A percentile compares a stretch with the other conserved stretches of the same genome.
phyloP scores from a whole-genome alignment of 306 rosid species.

The Cicer bijugum region DNA sequence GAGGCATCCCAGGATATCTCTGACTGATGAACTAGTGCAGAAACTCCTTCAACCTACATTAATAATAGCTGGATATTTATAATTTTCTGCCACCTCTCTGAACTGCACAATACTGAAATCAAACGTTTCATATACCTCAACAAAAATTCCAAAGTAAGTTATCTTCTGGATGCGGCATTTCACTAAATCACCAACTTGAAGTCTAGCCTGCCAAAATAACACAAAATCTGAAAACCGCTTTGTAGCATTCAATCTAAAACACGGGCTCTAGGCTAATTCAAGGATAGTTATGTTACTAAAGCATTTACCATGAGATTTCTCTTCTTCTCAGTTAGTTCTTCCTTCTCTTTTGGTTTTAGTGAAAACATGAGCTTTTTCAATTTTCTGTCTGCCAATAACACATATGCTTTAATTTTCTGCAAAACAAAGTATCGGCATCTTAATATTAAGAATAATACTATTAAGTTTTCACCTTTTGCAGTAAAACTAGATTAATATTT shows the following conservation, averaged over 20 bases:
- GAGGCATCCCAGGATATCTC: conserved; percentile 96
- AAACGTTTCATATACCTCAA: conserved; percentile 68
- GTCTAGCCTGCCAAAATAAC: conserved; percentile 69
- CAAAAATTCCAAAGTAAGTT: conserved; percentile 90
- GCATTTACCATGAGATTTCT: conserved; percentile 79
- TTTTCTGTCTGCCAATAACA: conserved; percentile 66
- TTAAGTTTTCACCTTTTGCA: conserved; percentile 30
- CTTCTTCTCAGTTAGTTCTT: conserved; percentile 74
- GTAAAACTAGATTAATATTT: conserved; percentile 23
- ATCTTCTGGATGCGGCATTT: conserved; percentile 81
- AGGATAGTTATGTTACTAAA: conserved; percentile 24
- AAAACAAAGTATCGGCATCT: conserved; percentile 38
- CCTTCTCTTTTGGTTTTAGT: conserved; percentile 74
- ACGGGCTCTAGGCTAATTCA: conserved; percentile 27
- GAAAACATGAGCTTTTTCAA: conserved; percentile 81
- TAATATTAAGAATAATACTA: conserved; percentile 40
- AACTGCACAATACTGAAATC: conserved; percentile 35
- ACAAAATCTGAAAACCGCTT: conserved; percentile 39
- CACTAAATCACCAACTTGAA: conserved; percentile 89
- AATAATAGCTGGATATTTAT: conserved; percentile 35
- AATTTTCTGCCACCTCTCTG: conserved; percentile 33
- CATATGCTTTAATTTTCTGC: conserved; percentile 81
- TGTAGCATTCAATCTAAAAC: conserved; percentile 42
- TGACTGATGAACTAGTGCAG: conserved; percentile 91
- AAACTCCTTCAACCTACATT: conserved; percentile 78